phyloP scores from a whole-genome alignment of 257 asterid species.

The Coffea canephora region DNA sequence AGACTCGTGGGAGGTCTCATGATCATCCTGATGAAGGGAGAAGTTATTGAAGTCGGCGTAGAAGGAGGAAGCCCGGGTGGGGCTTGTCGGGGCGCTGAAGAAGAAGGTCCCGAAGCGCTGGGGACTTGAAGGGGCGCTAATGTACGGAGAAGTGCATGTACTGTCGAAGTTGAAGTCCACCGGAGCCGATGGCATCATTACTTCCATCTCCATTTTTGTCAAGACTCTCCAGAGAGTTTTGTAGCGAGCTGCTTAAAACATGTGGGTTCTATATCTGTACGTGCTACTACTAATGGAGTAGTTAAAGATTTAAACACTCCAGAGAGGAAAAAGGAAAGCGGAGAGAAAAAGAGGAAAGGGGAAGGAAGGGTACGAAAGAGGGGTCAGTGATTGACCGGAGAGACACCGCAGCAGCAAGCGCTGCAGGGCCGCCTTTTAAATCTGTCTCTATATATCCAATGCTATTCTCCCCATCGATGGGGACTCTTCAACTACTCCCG shows the following conservation, averaged over 20 bases:
- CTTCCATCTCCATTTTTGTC: slow-evolving; percentile 36
- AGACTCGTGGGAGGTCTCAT: slow-evolving; percentile 6
- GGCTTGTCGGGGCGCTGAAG: slow-evolving; percentile 69
- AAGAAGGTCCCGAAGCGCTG: slow-evolving; percentile 35
- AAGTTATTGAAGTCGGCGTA: slow-evolving; percentile 20
- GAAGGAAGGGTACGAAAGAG: slow-evolving; percentile 2
- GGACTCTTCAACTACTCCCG: slow-evolving; percentile 28
- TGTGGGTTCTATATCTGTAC: slow-evolving; percentile 1
- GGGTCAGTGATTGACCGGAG: slow-evolving; percentile 16
- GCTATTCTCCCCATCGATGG: slow-evolving; percentile 23
- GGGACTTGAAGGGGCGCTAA: slow-evolving; percentile 68
- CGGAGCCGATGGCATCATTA: slow-evolving; percentile 34
- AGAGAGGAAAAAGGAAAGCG: slow-evolving; percentile 26
- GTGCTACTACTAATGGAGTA: too few species aligned
- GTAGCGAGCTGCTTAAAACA: not conserved
- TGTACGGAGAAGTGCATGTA: slow-evolving; percentile 56
- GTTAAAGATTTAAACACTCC: too few species aligned
- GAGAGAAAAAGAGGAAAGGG: slow-evolving; percentile 19
- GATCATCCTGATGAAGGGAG: slow-evolving; percentile 6
- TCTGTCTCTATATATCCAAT: slow-evolving; percentile 18
- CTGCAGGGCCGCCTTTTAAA: slow-evolving; percentile 31
- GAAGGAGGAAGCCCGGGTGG: slow-evolving; percentile 38
- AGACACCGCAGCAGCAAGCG: not conserved
- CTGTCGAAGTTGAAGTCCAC: slow-evolving; percentile 53
- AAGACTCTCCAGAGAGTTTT: not conserved